These are phyloP conservation scores for Rhododendron mucronatum DNA, from an alignment of 148 eudicot species.

Conservation along the genomic window DNA sequence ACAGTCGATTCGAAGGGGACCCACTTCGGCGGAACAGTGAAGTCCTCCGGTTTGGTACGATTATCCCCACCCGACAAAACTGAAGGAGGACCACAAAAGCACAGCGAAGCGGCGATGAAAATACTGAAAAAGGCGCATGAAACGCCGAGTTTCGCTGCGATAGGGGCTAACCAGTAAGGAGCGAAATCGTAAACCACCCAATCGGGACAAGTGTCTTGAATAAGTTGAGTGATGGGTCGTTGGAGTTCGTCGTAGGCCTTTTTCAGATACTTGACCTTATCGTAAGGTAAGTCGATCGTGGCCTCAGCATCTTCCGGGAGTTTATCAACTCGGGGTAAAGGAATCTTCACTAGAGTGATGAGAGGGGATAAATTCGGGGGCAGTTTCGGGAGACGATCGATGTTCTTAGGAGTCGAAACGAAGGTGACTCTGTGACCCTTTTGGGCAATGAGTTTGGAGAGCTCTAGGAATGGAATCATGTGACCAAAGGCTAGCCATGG, in stretches of 20 bases:
- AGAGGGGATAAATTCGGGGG: conserved; percentile 14
- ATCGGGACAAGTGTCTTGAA: conserved; percentile 21
- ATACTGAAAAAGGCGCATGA: conserved; percentile 20
- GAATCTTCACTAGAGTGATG: conserved; percentile 17
- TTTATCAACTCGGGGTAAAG: conserved; percentile 15
- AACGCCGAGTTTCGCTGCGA: conserved; percentile 23
- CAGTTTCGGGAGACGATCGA: conserved; percentile 28
- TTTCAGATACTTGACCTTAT: conserved; percentile 26
- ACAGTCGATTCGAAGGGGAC: conserved; percentile 23
- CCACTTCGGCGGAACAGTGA: conserved; percentile 26
- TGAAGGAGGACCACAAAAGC: conserved; percentile 20
- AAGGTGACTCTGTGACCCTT: conserved; percentile 25
- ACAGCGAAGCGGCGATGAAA: conserved; percentile 9
- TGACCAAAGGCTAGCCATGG: conserved; percentile 27
- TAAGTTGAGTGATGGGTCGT: conserved; percentile 16
- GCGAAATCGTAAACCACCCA: conserved; percentile 24
- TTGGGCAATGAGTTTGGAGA: conserved; percentile 28
- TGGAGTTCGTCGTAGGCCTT: conserved; percentile 28
- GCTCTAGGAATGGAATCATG: conserved; percentile 25
- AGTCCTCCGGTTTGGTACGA: conserved; percentile 24
- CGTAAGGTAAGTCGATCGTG: conserved; percentile 30
- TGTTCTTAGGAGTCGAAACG: conserved; percentile 26
- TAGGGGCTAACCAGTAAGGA: conserved; percentile 30
- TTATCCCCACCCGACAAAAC: conserved; percentile 10
- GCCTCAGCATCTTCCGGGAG: conserved; percentile 36